A percentile compares a stretch with the other conserved stretches of the same genome.
Evolutionary conservation across 2,329 filamentous ascomycete genomes (phyloP).

Genomic region (Helotiales sp.): DNA sequence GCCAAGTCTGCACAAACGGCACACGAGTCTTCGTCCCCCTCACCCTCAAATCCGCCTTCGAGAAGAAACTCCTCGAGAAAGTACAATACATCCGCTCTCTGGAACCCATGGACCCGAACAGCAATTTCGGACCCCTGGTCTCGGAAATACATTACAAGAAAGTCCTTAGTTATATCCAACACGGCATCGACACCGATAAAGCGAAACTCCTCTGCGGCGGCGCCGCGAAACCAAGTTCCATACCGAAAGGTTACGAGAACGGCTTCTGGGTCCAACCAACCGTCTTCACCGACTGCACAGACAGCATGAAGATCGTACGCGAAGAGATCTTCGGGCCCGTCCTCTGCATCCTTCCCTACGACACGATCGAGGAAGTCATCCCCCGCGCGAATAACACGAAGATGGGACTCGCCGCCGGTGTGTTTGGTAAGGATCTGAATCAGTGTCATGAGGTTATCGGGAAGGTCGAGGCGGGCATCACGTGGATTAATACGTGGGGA

Average conservation of each 20-base stretch:
- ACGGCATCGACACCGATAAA: constrained; percentile 74
- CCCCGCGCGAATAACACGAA: constrained; percentile 75
- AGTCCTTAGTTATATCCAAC: constrained; percentile 75
- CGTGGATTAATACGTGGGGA: constrained; percentile 95
- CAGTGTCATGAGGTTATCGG: constrained; percentile 73
- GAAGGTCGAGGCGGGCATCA: constrained; percentile 81
- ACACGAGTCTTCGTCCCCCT: constrained; percentile 83
- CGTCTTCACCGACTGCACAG: constrained; percentile 84
- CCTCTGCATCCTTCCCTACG: constrained; percentile 79
- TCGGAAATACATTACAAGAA: constrained; percentile 77
- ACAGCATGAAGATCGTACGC: constrained; percentile 76
- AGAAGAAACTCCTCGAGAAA: constrained; percentile 70
- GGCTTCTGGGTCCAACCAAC: constrained; percentile 89
- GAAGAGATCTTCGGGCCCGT: constrained; percentile 93
- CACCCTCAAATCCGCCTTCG: constrained; percentile 68
- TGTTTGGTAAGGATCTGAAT: constrained; percentile 79
- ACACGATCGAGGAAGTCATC: constrained; percentile 71
- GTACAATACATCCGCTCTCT: constrained; percentile 74
- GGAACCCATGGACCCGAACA: constrained; percentile 70
- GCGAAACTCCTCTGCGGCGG: constrained; percentile 79
- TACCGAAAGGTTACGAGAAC: constrained; percentile 47
- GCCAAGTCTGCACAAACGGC: constrained; percentile 92
- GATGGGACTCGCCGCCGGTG: constrained; percentile 81
- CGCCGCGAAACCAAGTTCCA: constrained; percentile 53
- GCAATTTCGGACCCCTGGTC: constrained; percentile 85